Conservation (phyloP, 2,329 filamentous ascomycete species). For the Fusarium sororula region DNA sequence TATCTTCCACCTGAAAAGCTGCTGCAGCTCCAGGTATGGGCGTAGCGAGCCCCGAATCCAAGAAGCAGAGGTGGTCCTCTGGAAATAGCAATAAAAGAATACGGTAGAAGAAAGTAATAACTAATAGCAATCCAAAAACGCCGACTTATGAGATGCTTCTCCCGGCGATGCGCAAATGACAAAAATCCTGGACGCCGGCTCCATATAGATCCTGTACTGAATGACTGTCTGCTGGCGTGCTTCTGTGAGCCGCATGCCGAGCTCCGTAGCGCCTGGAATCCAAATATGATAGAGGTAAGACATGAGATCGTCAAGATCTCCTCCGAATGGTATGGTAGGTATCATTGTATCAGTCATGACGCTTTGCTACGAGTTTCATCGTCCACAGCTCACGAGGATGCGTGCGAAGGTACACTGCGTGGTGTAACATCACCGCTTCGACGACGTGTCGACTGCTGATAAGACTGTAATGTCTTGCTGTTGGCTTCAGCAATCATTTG, state of each 20-base stretch:
- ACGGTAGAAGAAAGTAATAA: not conserved
- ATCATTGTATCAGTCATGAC: conserved; percentile 30
- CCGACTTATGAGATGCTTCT: conserved; percentile 39
- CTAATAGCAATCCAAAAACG: conserved; percentile 32
- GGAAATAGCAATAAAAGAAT: not conserved
- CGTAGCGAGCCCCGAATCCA: not conserved
- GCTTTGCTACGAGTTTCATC: conserved; percentile 6
- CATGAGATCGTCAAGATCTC: conserved; percentile 32
- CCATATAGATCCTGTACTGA: conserved; percentile 28
- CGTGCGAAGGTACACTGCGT: conserved; percentile 61
- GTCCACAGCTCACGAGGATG: conserved; percentile 46
- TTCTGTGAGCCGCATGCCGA: conserved; percentile 40
- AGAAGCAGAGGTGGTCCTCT: not conserved
- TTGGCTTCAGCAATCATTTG: conserved; percentile 68
- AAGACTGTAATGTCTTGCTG: conserved; percentile 56
- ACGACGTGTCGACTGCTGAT: conserved; percentile 55
- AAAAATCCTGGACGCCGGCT: conserved; percentile 41
- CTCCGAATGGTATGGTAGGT: conserved; percentile 33
- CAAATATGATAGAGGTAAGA: conserved; percentile 34
- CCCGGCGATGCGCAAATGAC: conserved; percentile 21
- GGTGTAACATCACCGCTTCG: conserved; percentile 66
- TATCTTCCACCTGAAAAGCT: not conserved
- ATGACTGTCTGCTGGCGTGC: conserved; percentile 38
- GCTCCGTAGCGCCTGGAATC: conserved; percentile 35
- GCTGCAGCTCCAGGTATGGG: not conserved